Evolutionary conservation across 768 basidiomycete species (phyloP).

Genomic region (Pleurotus citrinopileatus): DNA sequence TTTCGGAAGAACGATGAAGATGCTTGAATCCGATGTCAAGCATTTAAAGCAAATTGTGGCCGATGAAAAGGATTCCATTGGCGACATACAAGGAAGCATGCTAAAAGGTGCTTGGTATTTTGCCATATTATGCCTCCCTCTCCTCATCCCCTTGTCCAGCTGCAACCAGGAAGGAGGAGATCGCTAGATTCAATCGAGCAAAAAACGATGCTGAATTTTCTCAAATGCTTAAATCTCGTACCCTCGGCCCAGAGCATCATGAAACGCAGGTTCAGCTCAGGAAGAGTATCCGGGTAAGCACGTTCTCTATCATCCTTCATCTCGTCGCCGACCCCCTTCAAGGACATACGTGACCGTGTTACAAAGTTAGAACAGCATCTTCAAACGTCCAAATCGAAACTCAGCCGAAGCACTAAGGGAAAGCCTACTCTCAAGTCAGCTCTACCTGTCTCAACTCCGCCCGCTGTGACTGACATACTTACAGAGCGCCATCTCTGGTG

Average conservation of each 20-base stretch:
- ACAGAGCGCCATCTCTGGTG: conserved; percentile 81
- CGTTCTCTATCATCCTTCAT: not conserved
- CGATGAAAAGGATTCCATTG: conserved; percentile 38
- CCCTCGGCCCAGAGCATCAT: conserved; percentile 86
- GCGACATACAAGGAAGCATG: conserved; percentile 61
- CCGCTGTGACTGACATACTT: conserved; percentile 4
- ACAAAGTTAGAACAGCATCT: conserved; percentile 80
- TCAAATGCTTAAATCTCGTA: conserved; percentile 67
- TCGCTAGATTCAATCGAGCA: conserved; percentile 74
- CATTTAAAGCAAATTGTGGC: conserved; percentile 41
- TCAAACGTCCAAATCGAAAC: conserved; percentile 63
- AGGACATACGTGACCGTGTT: conserved; percentile 72
- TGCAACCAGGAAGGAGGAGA: conserved; percentile 80
- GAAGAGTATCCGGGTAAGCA: conserved; percentile 63
- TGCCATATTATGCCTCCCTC: not conserved
- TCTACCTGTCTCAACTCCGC: not conserved
- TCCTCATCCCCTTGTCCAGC: conserved; percentile 39
- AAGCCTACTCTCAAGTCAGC: conserved; percentile 62
- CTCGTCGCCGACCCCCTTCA: conserved; percentile 6
- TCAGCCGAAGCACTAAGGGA: conserved; percentile 59
- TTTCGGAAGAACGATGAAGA: conserved; percentile 47
- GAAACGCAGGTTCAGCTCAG: conserved; percentile 80
- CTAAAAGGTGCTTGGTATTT: conserved; percentile 52
- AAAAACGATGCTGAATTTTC: conserved; percentile 77
- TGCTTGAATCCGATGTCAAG: conserved; percentile 51